phyloP scores from a whole-genome alignment of 108 stramenopile genomes.

The Nitzschia sp. region DNA sequence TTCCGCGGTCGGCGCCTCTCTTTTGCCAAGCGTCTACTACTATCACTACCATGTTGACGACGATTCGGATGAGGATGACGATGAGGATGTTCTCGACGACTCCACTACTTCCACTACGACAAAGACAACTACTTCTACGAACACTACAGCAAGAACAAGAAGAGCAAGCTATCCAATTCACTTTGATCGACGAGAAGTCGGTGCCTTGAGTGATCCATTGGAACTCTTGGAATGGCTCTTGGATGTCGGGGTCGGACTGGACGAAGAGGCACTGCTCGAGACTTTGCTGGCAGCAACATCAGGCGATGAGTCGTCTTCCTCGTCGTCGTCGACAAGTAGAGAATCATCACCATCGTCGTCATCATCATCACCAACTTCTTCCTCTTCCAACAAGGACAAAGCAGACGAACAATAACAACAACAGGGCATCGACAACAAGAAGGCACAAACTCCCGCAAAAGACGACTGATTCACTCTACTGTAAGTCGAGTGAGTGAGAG shows the following conservation, averaged over 20 bases:
- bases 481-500: too few species aligned
- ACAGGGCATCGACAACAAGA: too few species aligned
- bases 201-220: conserved; percentile 31
- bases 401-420: too few species aligned
- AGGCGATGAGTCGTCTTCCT: neutral
- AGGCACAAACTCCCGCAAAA: too few species aligned
- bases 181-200: conserved; percentile 6
- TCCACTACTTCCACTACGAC: neutral
- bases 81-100: neutral
- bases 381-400: too few species aligned
- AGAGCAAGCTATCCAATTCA: conserved; percentile 9
- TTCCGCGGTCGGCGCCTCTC: conserved; percentile 7
- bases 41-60: neutral
- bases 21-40: conserved; percentile 7
- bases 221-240: conserved; percentile 30
- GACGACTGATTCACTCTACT: too few species aligned
- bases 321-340: too few species aligned
- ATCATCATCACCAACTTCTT: too few species aligned
- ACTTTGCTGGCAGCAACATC: neutral
- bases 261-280: conserved; percentile 15
- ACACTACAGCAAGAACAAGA: neutral
- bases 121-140: neutral
- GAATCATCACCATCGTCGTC: too few species aligned
- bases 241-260: conserved; percentile 23
- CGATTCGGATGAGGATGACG: neutral